These are phyloP conservation scores for Camellia oleifera DNA, from an alignment of 179 eudicot genomes.

Conservation along the genomic window DNA sequence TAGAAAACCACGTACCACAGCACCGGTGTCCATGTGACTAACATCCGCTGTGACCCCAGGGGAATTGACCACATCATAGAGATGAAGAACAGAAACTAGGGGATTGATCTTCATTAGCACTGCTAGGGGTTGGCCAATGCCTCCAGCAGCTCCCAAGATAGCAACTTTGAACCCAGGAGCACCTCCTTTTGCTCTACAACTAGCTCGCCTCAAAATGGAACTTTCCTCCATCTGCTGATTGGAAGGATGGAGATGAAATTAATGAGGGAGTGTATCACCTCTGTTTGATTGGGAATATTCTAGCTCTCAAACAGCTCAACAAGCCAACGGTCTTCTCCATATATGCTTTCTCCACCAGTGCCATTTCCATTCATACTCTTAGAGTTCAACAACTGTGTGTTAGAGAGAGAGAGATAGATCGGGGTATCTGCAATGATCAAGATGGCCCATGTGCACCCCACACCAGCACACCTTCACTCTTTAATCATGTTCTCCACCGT, in stretches of 20 bases:
- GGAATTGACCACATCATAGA: conserved; percentile 58
- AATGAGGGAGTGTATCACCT: no score
- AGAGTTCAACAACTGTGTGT: no score
- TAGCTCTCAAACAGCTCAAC: no score
- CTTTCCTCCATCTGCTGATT: conserved; percentile 62
- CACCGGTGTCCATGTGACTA: conserved; percentile 78
- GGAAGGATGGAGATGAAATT: conserved; percentile 51
- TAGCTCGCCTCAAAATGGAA: conserved; percentile 38
- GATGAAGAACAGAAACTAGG: conserved; percentile 52
- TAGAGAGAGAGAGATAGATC: no score
- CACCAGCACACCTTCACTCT: no score
- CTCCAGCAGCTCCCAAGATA: conserved; percentile 93
- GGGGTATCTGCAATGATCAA: no score
- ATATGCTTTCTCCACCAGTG: no score
- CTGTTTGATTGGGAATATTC: no score
- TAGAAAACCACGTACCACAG: conserved; percentile 92
- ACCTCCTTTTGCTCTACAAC: conserved; percentile 93
- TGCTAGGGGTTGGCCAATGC: conserved; percentile 88
- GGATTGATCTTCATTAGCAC: conserved; percentile 90
- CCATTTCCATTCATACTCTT: no score
- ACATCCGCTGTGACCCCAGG: conserved; percentile 67
- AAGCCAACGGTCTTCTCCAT: no score
- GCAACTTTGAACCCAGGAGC: conserved; percentile 93
- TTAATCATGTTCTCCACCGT: no score
- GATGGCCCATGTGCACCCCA: no score